phyloP scores from a whole-genome alignment of 2,329 filamentous ascomycete genomes.

The Pseudopyricularia cyperi region DNA sequence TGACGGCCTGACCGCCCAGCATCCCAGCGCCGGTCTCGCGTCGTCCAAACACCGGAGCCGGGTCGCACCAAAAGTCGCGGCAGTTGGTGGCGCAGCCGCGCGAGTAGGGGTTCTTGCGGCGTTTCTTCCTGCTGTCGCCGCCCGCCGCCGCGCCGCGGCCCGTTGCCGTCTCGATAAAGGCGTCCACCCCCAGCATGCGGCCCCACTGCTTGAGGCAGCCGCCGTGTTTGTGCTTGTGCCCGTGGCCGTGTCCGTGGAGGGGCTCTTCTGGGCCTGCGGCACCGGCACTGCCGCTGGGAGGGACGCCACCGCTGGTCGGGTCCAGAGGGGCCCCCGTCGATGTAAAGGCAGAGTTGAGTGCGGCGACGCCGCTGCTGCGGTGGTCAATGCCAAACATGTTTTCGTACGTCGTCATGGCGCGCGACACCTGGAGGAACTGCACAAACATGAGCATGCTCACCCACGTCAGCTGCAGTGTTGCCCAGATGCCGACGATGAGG shows the following conservation, averaged over 20 bases:
- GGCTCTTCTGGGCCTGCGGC: conserved; percentile 23
- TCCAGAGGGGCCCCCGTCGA: conserved; percentile 65
- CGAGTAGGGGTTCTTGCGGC: conserved; percentile 70
- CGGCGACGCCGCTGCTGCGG: conserved; percentile 30
- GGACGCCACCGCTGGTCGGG: conserved; percentile 42
- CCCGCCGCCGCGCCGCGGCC: conserved; percentile 59
- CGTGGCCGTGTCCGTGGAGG: conserved; percentile 20
- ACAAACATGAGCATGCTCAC: conserved; percentile 94
- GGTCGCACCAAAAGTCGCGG: conserved; percentile 92
- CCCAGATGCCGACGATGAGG: conserved; percentile 68
- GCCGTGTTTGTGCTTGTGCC: conserved; percentile 37
- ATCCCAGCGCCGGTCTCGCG: conserved; percentile 62
- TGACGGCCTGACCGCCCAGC: conserved; percentile 65
- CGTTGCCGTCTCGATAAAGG: conserved; percentile 84
- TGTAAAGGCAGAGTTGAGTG: conserved; percentile 62
- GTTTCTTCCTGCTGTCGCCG: conserved; percentile 37
- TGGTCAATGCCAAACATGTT: conserved; percentile 77
- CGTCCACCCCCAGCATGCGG: conserved; percentile 77
- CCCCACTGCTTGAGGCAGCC: conserved; percentile 70
- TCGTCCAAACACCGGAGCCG: conserved; percentile 65
- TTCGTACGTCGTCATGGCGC: conserved; percentile 91
- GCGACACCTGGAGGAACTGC: conserved; percentile 81
- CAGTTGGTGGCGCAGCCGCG: conserved; percentile 79
- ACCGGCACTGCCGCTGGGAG: conserved; percentile 38
- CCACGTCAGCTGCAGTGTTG: conserved; percentile 77